Evolutionary conservation across 2,329 filamentous ascomycete species (phyloP).

Genomic region (Penicillium sp.): DNA sequence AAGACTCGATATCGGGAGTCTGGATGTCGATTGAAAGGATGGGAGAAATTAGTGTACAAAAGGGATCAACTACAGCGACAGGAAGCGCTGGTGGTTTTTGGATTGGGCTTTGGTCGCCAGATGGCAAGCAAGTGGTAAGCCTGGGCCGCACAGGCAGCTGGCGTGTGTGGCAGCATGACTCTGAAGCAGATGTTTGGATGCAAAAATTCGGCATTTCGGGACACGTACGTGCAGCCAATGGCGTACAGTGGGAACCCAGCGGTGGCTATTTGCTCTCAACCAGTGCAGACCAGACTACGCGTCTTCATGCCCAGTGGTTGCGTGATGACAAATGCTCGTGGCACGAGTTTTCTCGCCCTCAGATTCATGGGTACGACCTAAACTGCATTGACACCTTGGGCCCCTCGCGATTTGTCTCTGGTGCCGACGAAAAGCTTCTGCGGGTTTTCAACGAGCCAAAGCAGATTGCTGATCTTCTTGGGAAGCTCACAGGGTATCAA

Average conservation of each 20-base stretch:
- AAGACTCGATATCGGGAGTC: constrained; percentile 78
- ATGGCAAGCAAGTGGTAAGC: constrained; percentile 71
- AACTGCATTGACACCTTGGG: constrained; percentile 85
- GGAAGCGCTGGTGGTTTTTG: constrained; percentile 96
- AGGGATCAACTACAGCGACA: constrained; percentile 93
- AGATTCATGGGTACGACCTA: constrained; percentile 97
- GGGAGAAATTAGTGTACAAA: constrained; percentile 90
- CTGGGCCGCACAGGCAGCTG: constrained; percentile 91
- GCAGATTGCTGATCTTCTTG: constrained; percentile 73
- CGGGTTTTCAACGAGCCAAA: constrained; percentile 90
- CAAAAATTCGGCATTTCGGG: constrained; percentile 77
- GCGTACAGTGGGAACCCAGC: constrained; percentile 77
- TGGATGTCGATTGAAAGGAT: constrained; percentile 86
- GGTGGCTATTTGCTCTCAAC: constrained; percentile 87
- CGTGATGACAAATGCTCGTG: constrained; percentile 60
- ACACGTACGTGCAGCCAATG: constrained; percentile 78
- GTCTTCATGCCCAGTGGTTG: constrained; percentile 80
- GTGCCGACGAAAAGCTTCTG: constrained; percentile 96
- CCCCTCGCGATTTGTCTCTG: constrained; percentile 78
- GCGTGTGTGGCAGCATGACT: constrained; percentile 75
- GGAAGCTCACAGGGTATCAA: constrained; percentile 64
- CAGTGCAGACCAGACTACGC: constrained; percentile 86
- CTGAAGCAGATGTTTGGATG: constrained; percentile 66
- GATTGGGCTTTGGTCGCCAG: constrained; percentile 88
- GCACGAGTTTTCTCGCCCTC: constrained; percentile 94